These are phyloP conservation scores for Allomyces macrogynus DNA, from an alignment of 192 early-diverging fungal species.

Conservation along the genomic window DNA sequence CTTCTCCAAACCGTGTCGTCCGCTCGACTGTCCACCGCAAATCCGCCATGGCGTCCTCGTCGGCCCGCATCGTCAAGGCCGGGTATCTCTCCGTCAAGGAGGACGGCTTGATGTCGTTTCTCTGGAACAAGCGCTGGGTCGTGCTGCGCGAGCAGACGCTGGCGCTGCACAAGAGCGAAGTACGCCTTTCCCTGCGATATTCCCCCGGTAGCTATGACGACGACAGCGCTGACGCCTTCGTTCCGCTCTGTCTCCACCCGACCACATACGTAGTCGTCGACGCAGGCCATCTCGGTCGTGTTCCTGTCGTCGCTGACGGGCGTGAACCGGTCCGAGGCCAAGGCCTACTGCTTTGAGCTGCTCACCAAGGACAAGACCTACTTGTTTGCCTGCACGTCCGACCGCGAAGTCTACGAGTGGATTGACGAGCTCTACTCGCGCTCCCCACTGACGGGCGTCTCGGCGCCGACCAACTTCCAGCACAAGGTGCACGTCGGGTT, in stretches of 20 bases:
- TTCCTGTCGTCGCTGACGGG: constrained; percentile 81
- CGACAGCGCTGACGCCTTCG: no score
- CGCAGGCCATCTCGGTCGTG: constrained; percentile 70
- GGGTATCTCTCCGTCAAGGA: constrained; percentile 82
- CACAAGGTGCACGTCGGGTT: constrained; percentile 36
- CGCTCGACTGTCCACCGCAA: no score
- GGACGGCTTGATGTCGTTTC: constrained; percentile 68
- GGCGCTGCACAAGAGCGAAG: constrained; percentile 86
- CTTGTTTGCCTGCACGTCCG: constrained; percentile 76
- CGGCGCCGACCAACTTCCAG: constrained; percentile 31
- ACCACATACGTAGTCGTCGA: background rate
- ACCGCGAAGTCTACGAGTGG: constrained; percentile 96
- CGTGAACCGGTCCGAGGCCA: constrained; percentile 71
- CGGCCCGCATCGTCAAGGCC: constrained; percentile 33
- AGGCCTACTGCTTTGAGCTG: constrained; percentile 86
- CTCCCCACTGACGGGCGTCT: constrained; percentile 22
- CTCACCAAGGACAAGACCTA: constrained; percentile 83
- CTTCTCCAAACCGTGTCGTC: no score
- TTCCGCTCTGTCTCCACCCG: background rate
- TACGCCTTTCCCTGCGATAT: constrained; percentile 19
- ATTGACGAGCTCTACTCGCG: constrained; percentile 82
- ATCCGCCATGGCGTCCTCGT: no score
- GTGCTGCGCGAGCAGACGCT: constrained; percentile 73
- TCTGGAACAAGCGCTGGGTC: constrained; percentile 89
- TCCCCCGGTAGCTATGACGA: background rate